phyloP scores from a whole-genome alignment of 129 eudicot species.

The Escallonia rubra region DNA sequence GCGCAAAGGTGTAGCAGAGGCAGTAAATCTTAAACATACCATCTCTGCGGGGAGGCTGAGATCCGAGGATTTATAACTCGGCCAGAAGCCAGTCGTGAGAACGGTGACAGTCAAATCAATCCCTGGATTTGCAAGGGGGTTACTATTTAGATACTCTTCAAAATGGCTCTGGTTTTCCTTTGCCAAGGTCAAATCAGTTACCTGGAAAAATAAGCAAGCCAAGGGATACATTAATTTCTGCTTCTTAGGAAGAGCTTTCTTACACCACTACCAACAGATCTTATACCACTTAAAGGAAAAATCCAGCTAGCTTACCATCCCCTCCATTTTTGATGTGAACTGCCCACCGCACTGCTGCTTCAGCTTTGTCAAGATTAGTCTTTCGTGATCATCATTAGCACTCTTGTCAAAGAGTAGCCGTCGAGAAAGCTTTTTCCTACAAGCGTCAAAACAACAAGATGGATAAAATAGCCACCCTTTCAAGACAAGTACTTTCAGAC shows the following conservation, averaged over 20 bases:
- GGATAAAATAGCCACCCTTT: neutral
- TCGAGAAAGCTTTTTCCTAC: conserved; percentile 56
- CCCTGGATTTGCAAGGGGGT: conserved; percentile 32
- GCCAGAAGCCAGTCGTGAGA: conserved; percentile 53
- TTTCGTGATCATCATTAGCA: conserved; percentile 58
- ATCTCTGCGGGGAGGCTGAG: conserved; percentile 47
- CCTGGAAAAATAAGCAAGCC: conserved; percentile 13
- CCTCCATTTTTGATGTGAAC: conserved; percentile 56
- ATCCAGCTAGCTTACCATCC: conserved; percentile 23
- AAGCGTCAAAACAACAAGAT: neutral
- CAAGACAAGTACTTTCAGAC: neutral
- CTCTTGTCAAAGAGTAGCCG: conserved; percentile 48
- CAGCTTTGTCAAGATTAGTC: conserved; percentile 40
- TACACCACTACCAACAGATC: neutral
- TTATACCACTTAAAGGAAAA: neutral
- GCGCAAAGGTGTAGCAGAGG: neutral
- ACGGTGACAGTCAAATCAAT: conserved; percentile 48
- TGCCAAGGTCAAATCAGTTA: conserved; percentile 45
- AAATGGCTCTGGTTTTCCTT: conserved; percentile 38
- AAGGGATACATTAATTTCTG: neutral
- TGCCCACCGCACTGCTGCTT: conserved; percentile 69
- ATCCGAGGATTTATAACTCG: conserved; percentile 48
- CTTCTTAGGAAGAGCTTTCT: neutral
- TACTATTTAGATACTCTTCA: conserved; percentile 28
- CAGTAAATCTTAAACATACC: conserved; percentile 13